Evolutionary conservation across 1,284 basidiomycete species (phyloP).

Genomic region (Puccinia coronata): DNA sequence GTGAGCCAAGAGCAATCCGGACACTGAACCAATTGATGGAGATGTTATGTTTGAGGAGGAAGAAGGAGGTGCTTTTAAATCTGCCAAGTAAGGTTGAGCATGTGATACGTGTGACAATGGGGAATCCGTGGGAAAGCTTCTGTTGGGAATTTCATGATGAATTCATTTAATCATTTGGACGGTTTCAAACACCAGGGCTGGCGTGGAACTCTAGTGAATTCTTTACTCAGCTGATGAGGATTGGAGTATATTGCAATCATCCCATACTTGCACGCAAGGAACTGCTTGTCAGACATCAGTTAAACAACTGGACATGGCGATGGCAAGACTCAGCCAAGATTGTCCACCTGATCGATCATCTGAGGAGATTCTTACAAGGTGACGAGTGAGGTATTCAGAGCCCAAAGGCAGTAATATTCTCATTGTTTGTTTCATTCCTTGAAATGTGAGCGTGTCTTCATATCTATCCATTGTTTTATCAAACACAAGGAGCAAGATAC

Average conservation of each 20-base stretch:
- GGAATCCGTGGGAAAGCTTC: not conserved
- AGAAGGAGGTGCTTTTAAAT: conserved; percentile 8
- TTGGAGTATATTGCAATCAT: conserved; percentile 10
- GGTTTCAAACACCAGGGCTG: not conserved
- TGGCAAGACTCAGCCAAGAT: conserved; percentile 11
- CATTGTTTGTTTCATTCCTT: not conserved
- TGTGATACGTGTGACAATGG: not conserved
- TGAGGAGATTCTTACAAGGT: not conserved
- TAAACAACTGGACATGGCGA: too few relatives aligned
- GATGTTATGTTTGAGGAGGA: conserved; percentile 13
- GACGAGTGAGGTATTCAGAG: not conserved
- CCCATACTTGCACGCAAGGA: not conserved
- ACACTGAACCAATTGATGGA: not conserved
- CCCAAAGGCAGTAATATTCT: conserved; percentile 19
- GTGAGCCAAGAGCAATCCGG: not conserved
- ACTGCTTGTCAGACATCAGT: not conserved
- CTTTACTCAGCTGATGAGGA: not conserved
- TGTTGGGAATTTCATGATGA: not conserved
- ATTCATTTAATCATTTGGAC: not conserved
- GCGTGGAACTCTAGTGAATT: not conserved
- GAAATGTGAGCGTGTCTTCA: conserved; percentile 21
- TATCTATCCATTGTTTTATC: not conserved
- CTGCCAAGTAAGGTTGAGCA: not conserved
- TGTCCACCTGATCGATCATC: not conserved
- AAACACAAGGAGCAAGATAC: not conserved